Evolutionary conservation across 306 rosid species (phyloP).

Genomic region (Pyrus bretschneideri): DNA sequence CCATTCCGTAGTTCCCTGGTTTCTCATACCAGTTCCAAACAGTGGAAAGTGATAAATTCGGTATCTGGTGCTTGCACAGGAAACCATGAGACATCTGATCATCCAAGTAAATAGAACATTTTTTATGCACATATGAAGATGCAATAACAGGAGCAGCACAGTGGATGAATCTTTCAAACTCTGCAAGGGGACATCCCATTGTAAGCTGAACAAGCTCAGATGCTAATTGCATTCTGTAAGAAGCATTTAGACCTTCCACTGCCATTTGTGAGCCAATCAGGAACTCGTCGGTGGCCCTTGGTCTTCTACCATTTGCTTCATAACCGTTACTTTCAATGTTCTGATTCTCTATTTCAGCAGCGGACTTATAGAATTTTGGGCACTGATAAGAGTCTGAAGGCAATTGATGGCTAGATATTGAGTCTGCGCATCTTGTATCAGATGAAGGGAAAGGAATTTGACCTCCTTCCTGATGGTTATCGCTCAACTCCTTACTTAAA

Average conservation of each 20-base stretch:
- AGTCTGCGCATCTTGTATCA: not conserved
- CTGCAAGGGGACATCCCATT: conserved; percentile 12
- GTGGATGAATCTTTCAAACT: conserved; percentile 15
- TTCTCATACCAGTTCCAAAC: conserved; percentile 23
- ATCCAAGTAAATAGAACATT: conserved; percentile 6
- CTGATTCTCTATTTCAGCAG: not conserved
- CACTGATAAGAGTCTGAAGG: not conserved
- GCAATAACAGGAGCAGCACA: conserved; percentile 13
- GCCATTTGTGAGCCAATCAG: conserved; percentile 1
- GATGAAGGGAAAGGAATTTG: not conserved
- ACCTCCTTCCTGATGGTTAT: not conserved
- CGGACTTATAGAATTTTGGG: not conserved
- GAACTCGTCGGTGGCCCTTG: not conserved
- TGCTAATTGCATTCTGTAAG: conserved; percentile 15
- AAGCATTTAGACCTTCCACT: conserved; percentile 1
- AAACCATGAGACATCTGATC: conserved; percentile 5
- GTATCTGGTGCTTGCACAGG: conserved; percentile 14
- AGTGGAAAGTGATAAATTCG: conserved; percentile 6
- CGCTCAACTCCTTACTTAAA: not conserved
- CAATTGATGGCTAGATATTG: not conserved
- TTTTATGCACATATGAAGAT: not conserved
- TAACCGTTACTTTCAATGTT: not conserved
- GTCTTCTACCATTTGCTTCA: not conserved
- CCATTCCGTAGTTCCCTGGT: conserved; percentile 16
- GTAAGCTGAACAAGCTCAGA: conserved; percentile 5